Evolutionary conservation across 1,284 basidiomycete genomes (phyloP).

Genomic region (Exobasidium rhododendri): DNA sequence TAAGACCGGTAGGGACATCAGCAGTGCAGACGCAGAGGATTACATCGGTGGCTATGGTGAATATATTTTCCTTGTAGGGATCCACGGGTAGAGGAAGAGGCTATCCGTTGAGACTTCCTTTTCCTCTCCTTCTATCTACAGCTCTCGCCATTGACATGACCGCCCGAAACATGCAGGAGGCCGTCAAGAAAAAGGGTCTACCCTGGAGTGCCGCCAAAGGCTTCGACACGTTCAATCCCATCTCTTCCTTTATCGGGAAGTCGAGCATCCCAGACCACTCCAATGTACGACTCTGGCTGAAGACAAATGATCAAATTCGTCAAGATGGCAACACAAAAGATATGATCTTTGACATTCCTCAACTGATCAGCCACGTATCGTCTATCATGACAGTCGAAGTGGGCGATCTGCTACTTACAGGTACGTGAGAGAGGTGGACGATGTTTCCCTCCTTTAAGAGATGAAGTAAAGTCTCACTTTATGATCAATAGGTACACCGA

Average conservation of each 20-base stretch:
- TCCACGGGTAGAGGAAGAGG: neutral
- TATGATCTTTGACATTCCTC: conserved; percentile 90
- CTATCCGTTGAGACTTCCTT: neutral
- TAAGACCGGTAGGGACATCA: conserved; percentile 75
- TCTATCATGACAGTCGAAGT: conserved; percentile 94
- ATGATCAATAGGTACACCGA: conserved; percentile 66
- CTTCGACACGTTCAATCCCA: conserved; percentile 82
- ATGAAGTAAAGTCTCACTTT: too few relatives aligned
- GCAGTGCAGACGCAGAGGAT: conserved; percentile 67
- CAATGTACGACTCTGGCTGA: conserved; percentile 72
- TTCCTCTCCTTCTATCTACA: conserved; percentile 52
- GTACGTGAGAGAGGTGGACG: too few relatives aligned
- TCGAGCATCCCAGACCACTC: conserved; percentile 68
- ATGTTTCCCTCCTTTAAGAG: too few relatives aligned
- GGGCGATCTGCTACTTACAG: conserved; percentile 56
- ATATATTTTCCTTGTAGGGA: conserved; percentile 10
- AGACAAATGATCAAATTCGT: conserved; percentile 75
- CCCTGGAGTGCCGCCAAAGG: conserved; percentile 92
- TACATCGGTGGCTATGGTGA: conserved; percentile 79
- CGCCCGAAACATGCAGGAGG: conserved; percentile 88
- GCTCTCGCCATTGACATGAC: conserved; percentile 94
- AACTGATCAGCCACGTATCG: conserved; percentile 85
- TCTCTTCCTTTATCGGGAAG: conserved; percentile 80
- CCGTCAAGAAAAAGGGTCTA: conserved; percentile 83
- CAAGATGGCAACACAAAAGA: conserved; percentile 81